Evolutionary conservation across 257 asterid genomes (phyloP), one percentile per base, ranked within the genome.

Genomic region (Solanum etuberosum): DNA sequence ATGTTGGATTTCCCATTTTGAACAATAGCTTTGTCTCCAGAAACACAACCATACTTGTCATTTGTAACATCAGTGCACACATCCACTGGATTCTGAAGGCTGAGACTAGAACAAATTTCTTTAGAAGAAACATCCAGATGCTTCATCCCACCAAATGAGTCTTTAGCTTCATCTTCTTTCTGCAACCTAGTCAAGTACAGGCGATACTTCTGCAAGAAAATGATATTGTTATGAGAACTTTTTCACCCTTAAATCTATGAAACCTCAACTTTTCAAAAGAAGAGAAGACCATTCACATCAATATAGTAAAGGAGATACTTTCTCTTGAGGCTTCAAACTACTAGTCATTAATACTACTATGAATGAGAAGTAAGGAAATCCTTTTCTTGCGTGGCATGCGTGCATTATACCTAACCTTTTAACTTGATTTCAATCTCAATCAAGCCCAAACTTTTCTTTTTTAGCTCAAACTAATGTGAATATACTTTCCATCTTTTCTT

Each of bases 151-250:
- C 86, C 65, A 68, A 90, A 88, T 31, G 93, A 83, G 61, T 92
- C 87, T 87, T 91, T 92, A 16, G 88, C 32, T 88, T 94, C 98
- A 25, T 91, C 91, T 73, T 93, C 98, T 82, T 93, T 95, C 92
- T 92, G 98, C 90, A 94, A 89, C 86, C 98, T 88, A 87, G 88
- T 93, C 92, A 96, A 89, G 94, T 95, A 96, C 85, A 95, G 98
- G 32, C 99, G 92, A 74, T 96, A 96, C 91, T 96, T 96, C 98
- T 96, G 95, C 76, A 88, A 92, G 14, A 70, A 85, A 65, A 29
- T 15, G 51, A 80, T 37, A 59, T 59, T 37, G 84, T 76, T 59
- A 40, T 85, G 54, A 86, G 88, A 74, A 74, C 34, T 20, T 38
- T 25, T 83, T 10, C 37, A 54, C 25, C 65, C 23, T 76, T 40